phyloP scores from a whole-genome alignment of 257 asterid genomes.

The Capsicum rhomboideum region DNA sequence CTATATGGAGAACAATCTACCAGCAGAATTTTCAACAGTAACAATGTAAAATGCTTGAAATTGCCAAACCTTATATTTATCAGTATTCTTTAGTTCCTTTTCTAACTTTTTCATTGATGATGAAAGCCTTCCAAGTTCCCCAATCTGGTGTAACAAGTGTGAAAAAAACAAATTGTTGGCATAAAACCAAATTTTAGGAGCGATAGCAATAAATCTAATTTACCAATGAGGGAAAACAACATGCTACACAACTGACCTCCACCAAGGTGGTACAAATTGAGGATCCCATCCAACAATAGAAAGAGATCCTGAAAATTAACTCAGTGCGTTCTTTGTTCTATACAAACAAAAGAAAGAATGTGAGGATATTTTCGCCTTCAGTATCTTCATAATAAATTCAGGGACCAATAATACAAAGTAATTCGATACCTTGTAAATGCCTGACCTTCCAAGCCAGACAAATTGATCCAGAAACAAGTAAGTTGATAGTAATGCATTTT shows the following conservation, averaged over 20 bases:
- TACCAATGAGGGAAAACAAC: not conserved
- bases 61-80: slow-evolving; percentile 52
- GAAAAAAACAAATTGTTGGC: not conserved
- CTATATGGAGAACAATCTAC: not conserved
- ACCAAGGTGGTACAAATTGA: slow-evolving; percentile 65
- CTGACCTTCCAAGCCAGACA: slow-evolving; percentile 87
- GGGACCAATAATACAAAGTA: not conserved
- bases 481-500: slow-evolving; percentile 76
- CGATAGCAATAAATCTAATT: not conserved
- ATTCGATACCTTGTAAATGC: slow-evolving; percentile 65
- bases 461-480: slow-evolving; percentile 92
- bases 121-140: slow-evolving; percentile 82
- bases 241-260: slow-evolving; percentile 41
- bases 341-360: not conserved
- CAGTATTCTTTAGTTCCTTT: slow-evolving; percentile 60
- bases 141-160: slow-evolving; percentile 40
- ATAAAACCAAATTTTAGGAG: not conserved
- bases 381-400: not conserved
- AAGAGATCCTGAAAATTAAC: slow-evolving; percentile 72
- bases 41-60: not conserved
- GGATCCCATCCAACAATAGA: slow-evolving; percentile 84
- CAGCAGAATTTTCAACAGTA: not conserved
- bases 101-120: slow-evolving; percentile 63
- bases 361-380: not conserved
- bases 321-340: slow-evolving; percentile 86